A percentile compares a stretch with the other conserved stretches of the same genome.
Conservation (phyloP, 2,329 filamentous ascomycete genomes). For the Hymenoscyphus linearis region DNA sequence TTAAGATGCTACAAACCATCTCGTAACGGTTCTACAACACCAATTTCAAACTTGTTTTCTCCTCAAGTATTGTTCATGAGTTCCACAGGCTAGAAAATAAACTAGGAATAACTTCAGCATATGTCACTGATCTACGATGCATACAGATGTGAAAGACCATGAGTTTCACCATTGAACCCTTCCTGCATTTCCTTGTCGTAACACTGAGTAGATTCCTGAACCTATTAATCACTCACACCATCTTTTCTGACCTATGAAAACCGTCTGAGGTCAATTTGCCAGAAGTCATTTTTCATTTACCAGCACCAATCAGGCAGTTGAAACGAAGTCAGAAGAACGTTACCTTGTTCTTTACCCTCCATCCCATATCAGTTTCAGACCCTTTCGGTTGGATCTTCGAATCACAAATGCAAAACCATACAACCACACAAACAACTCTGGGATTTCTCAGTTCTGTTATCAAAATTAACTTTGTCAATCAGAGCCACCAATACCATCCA, state of each 20-base stretch:
- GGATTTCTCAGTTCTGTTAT: too few species aligned
- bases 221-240: neutral
- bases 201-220: neutral
- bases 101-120: neutral
- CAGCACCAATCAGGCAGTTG: neutral
- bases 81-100: neutral
- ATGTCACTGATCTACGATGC: neutral
- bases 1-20: too few species aligned
- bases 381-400: neutral
- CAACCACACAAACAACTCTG: neutral
- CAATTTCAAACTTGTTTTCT: neutral
- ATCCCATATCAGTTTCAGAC: neutral
- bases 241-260: neutral
- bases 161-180: neutral
- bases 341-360: neutral
- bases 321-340: neutral
- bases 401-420: neutral
- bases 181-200: neutral
- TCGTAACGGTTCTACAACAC: neutral
- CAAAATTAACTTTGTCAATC: too few species aligned
- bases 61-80: too few species aligned
- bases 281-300: neutral
- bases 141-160: neutral
- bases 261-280: neutral
- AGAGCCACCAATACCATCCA: neutral